Evolutionary conservation across 75 land plant species (phyloP), one percentile per base, ranked within the genome.

Genomic region (Selaginella tamariscina): DNA sequence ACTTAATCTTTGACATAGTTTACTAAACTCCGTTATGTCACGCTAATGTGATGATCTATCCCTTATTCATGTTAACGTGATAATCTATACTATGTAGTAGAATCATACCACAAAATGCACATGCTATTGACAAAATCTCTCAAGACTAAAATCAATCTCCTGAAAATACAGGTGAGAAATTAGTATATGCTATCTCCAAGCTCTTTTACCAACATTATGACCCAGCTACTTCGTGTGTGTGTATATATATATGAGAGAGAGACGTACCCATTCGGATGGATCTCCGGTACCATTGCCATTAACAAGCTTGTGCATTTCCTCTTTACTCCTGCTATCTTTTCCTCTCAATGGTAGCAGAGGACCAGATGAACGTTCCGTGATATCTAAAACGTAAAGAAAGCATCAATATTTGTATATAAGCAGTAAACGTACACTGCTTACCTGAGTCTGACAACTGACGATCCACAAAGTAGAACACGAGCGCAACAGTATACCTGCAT

Each of bases 401-500:
- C 66, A 20, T 24, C 2, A 24, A 27, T 55, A 68, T 24, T 9
- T 18, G 27, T 18, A 33, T 55, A 27, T 27, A n/a, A 31, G 29
- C 15, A 27, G 54, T 0, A 0, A 39, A 63, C 21, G 27, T 39
- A 65, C 54, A 68, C 55, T 15, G 44, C 55, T 82, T 18, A 79
- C 83, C 83, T 2, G 65, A 27, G 20, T 92, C 96, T 62, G 84
- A 77, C 33, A 94, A 67, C 56, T 77, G 79, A 49, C 78, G 77
- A 68, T 90, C 96, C 21, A 94, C 71, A 73, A 83, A 95, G 74
- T 79, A 87, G 20, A 84, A 86, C 57, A 95, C 92, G 69, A 95
- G 60, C 75, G 80, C 86, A 2, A 95, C 99, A 32, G 96, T 88
- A 56, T 88, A 92, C 97, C 97, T 91, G 86, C 67, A 73, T 11